Base-by-base conservation (phyloP, 2,329 filamentous ascomycete genomes). In the Venturiaceae sp. region DNA sequence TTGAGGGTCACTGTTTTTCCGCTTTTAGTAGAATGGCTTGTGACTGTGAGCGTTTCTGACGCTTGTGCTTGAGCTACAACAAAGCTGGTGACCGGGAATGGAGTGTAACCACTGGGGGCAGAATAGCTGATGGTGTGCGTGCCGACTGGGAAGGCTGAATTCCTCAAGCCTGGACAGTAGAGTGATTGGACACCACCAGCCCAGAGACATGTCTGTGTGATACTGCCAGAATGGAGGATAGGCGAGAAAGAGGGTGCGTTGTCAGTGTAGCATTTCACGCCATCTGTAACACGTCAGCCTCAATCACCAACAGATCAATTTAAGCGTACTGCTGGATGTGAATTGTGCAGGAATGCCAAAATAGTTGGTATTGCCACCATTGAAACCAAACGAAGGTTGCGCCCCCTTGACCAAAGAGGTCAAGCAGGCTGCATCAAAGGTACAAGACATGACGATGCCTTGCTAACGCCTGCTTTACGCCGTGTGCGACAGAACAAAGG, bases 361-460 rank as follows among this genome's bases (percentile, higher is more conserved):
- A 28, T 54, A 54, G 32, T 39, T 39, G 30, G 52, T 13, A n/a
- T 54, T n/a, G 13, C 34, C 23, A 7, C 32, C 16, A 13, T n/a
- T 36, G 52, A 54, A 54, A 16, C 23, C 52, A n/a, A 54, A 54
- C 3, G 52, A 54, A 19, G 52, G 52, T n/a, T 54, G 52, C 9
- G 23, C 52, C 16, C 52, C 52, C 5, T n/a, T 54, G 52, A 54
- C 52, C 30, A 21, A 19, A 14, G 52, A 54, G 52, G 52, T 54
- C 52, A 54, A 28, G 32, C 52, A 54, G 13, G 52, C 32, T 33
- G 52, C 32, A 30, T 54, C 52, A 8, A 54, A 54, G 14, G 52
- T 54, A 30, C 52, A 54, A 34, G 30, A 23, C 52, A 54, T 54
- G 9, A 11, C 36, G 36, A n/a, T n/a, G 32, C 21, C 52, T n/a